Conservation (phyloP, 2,329 filamentous ascomycete genomes). For the Phialocephala sp. region DNA sequence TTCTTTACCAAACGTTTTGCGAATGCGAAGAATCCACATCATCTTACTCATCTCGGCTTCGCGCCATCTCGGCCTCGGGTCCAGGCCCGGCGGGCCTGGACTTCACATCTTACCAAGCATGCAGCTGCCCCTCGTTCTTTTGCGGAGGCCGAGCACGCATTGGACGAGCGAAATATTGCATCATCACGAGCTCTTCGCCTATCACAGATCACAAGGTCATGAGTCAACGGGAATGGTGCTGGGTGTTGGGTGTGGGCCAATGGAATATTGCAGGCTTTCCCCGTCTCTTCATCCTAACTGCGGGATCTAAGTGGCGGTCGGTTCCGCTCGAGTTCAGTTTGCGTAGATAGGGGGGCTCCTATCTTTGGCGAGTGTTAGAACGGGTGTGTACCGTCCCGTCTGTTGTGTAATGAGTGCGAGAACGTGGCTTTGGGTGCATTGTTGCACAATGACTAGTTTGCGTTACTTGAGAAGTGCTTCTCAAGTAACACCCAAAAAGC, state of each 20-base stretch:
- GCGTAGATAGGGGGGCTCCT: not conserved
- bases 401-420: not conserved
- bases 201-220: no score
- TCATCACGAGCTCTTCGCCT: no score
- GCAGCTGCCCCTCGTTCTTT: not conserved
- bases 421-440: not conserved
- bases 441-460: not conserved
- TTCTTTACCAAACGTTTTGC: not conserved
- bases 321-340: not conserved
- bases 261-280: not conserved
- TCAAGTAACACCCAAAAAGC: no score
- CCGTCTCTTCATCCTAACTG: not conserved
- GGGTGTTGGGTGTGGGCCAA: not conserved
- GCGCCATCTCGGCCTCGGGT: not conserved
- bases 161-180: no score
- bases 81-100: no score
- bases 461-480: not conserved
- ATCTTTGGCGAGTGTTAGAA: conserved; percentile 9
- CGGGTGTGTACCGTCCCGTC: not conserved
- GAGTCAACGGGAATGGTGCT: not conserved
- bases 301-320: not conserved
- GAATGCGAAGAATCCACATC: not conserved
- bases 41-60: not conserved
- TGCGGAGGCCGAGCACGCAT: not conserved
- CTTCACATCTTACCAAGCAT: not conserved